Percentiles rank a stretch among this genome's conserved stretches.
Evolutionary conservation across 108 stramenopile species (phyloP).

Genomic region (Stephanodiscus triporus): DNA sequence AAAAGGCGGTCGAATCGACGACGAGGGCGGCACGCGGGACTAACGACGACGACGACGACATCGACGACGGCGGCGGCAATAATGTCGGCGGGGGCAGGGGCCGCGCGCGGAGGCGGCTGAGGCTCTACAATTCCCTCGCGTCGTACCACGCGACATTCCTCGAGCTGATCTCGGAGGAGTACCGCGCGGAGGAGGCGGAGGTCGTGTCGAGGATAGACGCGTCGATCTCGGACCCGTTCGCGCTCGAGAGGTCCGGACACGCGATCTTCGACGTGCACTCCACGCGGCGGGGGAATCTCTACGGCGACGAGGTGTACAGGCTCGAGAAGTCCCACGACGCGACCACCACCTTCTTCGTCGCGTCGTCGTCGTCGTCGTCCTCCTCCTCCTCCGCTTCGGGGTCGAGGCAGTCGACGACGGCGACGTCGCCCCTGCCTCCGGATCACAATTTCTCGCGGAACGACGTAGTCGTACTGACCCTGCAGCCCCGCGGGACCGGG

Average conservation of each 20-base stretch:
- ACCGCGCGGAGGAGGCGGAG: constrained; percentile 80
- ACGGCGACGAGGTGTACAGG: constrained; percentile 87
- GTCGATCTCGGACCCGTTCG: constrained; percentile 71
- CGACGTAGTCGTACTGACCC: constrained; percentile 79
- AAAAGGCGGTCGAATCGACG: constrained; percentile 40
- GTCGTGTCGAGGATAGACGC: constrained; percentile 71
- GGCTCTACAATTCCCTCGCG: constrained; percentile 72
- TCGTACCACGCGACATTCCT: constrained; percentile 78
- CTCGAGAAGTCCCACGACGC: constrained; percentile 77
- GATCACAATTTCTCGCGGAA: constrained; percentile 83
- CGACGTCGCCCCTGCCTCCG: constrained; percentile 52
- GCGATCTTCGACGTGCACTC: constrained; percentile 79
- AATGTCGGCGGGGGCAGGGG: constrained; percentile 60
- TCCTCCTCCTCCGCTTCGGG: background rate
- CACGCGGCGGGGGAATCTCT: constrained; percentile 78
- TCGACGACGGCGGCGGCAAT: background rate
- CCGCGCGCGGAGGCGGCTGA: constrained; percentile 70
- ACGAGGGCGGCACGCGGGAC: too few species aligned
- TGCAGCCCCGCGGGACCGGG: constrained; percentile 82
- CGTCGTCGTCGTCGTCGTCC: background rate
- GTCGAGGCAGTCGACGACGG: background rate
- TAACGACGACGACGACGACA: background rate
- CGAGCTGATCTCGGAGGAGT: constrained; percentile 71
- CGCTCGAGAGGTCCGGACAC: constrained; percentile 67
- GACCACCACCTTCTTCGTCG: constrained; percentile 52